phyloP scores from a whole-genome alignment of 2,329 filamentous ascomycete genomes.

The Microcera coccophila region DNA sequence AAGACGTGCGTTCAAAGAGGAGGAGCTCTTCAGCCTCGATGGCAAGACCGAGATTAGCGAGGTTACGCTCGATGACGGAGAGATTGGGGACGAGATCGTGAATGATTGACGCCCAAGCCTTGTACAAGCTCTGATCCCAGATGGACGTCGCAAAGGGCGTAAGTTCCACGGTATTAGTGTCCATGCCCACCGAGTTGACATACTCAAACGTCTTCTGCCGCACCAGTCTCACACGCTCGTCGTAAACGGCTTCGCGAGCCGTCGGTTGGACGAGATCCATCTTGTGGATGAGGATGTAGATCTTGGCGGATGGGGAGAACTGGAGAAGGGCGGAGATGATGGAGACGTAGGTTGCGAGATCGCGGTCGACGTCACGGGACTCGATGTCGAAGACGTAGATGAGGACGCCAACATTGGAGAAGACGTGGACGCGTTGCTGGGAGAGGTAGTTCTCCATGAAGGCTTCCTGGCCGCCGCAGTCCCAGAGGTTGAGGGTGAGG shows the following conservation, averaged over 20 bases:
- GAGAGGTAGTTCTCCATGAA: conserved; percentile 99
- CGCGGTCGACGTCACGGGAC: conserved; percentile 87
- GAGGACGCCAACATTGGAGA: conserved; percentile 90
- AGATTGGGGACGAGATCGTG: conserved; percentile 97
- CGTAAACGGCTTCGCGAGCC: conserved; percentile 75
- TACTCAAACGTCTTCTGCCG: conserved; percentile 65
- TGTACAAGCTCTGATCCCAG: conserved; percentile 97
- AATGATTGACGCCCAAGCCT: conserved; percentile 97
- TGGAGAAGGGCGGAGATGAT: conserved; percentile 87
- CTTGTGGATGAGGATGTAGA: conserved; percentile 97
- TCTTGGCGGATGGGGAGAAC: conserved; percentile 73
- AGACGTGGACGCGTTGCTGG: conserved; percentile 92
- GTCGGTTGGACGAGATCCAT: conserved; percentile 90
- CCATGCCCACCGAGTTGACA: conserved; percentile 35
- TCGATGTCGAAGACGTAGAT: conserved; percentile 99
- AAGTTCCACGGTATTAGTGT: conserved; percentile 53
- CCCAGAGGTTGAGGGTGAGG: conserved; percentile 95
- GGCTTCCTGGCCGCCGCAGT: conserved; percentile 96
- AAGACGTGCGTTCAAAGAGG: conserved; percentile 91
- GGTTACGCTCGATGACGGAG: conserved; percentile 78
- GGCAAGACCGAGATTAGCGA: conserved; percentile 75
- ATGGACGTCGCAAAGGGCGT: conserved; percentile 94
- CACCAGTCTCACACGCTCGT: conserved; percentile 75
- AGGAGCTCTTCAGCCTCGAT: conserved; percentile 93
- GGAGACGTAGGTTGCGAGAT: conserved; percentile 86